These are phyloP conservation scores for Microcyclospora pomicola DNA, from an alignment of 2,329 filamentous ascomycete genomes.

Conservation along the genomic window DNA sequence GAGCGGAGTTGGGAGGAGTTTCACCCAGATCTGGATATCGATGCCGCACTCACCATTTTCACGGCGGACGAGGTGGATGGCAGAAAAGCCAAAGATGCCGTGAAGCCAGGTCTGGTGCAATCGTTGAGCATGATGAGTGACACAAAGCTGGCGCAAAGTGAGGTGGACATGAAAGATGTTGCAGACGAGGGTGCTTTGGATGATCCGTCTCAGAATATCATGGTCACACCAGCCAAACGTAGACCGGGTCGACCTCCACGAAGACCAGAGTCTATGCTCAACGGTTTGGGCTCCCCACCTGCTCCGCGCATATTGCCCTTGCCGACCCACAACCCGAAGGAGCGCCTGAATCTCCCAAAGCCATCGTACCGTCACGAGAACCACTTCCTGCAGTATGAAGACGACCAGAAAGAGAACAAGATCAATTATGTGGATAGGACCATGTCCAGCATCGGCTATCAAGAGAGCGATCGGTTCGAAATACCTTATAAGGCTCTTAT, in stretches of 20 bases:
- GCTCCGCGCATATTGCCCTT: constrained; percentile 59
- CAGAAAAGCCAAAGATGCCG: constrained; percentile 27
- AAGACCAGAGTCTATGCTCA: constrained; percentile 46
- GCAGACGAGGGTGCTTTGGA: constrained; percentile 6
- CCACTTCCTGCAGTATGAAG: constrained; percentile 67
- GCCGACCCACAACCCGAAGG: constrained; percentile 65
- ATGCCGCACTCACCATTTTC: constrained; percentile 64
- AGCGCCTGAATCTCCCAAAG: constrained; percentile 62
- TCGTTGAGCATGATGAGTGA: constrained; percentile 7
- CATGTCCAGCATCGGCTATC: constrained; percentile 92
- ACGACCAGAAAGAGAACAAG: constrained; percentile 69
- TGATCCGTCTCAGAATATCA: constrained; percentile 2
- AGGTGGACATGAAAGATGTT: constrained; percentile 16
- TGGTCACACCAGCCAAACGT: constrained; percentile 31
- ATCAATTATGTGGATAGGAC: constrained; percentile 81
- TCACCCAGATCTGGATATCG: constrained; percentile 86
- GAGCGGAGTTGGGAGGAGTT: constrained; percentile 97
- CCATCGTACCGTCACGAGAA: constrained; percentile 65
- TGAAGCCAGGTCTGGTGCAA: constrained; percentile 29
- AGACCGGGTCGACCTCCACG: constrained; percentile 53
- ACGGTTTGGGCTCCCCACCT: constrained; percentile 44
- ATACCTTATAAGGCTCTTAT: constrained; percentile 61
- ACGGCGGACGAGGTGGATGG: constrained; percentile 77
- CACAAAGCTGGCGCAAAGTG: constrained; percentile 11
- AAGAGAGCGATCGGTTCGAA: constrained; percentile 81